Evolutionary conservation across 495 filamentous ascomycete genomes (phyloP).

Genomic region (Recurvomyces mirabilis): DNA sequence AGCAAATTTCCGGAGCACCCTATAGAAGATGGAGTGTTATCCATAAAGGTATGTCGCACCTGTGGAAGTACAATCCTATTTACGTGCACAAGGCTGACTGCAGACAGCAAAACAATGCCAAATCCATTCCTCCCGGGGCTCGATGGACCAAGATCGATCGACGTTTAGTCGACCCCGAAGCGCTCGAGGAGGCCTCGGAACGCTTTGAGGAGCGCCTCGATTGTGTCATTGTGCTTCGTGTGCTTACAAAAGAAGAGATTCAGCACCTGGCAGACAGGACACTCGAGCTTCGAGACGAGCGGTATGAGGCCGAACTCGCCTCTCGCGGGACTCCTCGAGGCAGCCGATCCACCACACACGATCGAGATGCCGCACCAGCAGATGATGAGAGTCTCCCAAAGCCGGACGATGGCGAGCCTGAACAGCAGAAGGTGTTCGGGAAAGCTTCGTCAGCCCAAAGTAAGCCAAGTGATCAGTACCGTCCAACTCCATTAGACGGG

Average conservation of each 20-base stretch:
- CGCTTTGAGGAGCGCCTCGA: slow-evolving; percentile 70
- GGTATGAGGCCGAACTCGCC: too few species aligned
- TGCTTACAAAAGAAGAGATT: slow-evolving; percentile 73
- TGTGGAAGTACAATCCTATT: slow-evolving; percentile 53
- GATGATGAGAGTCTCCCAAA: too few species aligned
- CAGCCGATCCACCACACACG: too few species aligned
- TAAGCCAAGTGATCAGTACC: too few species aligned
- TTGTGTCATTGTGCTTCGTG: slow-evolving; percentile 73
- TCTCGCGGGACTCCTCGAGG: too few species aligned
- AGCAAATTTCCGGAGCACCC: slow-evolving; percentile 69
- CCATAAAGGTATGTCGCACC: too few species aligned
- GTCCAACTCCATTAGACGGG: too few species aligned
- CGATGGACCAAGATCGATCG: slow-evolving; percentile 84
- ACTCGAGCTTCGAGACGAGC: slow-evolving; percentile 63
- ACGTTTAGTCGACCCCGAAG: slow-evolving; percentile 69
- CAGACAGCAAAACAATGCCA: slow-evolving; percentile 38
- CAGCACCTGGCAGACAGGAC: slow-evolving; percentile 66
- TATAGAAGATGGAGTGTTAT: slow-evolving; percentile 67
- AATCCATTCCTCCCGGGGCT: slow-evolving; percentile 62
- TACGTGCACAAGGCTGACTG: not conserved
- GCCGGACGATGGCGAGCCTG: too few species aligned
- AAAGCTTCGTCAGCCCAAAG: too few species aligned
- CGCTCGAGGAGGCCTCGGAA: slow-evolving; percentile 63
- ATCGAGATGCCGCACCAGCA: too few species aligned
- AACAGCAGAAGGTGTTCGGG: too few species aligned